Conservation (phyloP, 176 grass and related monocot genomes). For the Eleusine indica region DNA sequence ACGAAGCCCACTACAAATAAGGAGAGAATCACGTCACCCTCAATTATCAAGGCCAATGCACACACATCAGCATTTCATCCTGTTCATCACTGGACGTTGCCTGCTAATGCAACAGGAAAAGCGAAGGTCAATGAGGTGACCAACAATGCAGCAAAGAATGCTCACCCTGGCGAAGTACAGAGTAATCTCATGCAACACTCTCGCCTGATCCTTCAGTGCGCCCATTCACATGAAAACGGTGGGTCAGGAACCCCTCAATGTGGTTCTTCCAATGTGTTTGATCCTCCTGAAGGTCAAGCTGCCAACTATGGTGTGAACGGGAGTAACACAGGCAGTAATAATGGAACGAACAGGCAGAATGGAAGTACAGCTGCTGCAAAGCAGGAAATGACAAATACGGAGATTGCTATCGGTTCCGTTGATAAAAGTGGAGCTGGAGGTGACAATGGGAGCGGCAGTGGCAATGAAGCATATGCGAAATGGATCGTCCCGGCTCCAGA, state of each 20-base stretch:
- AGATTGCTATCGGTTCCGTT: constrained; percentile 44
- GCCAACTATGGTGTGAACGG: constrained; percentile 62
- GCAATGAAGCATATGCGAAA: constrained; percentile 54
- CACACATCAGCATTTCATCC: constrained; percentile 76
- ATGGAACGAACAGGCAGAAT: constrained; percentile 68
- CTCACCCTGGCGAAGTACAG: constrained; percentile 48
- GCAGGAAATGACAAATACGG: constrained; percentile 45
- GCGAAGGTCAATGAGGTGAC: constrained; percentile 32
- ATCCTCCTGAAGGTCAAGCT: constrained; percentile 65
- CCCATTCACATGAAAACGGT: constrained; percentile 25
- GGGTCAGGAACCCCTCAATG: constrained; percentile 36
- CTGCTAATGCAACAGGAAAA: constrained; percentile 37
- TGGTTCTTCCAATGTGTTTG: constrained; percentile 54
- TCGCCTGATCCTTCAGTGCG: constrained; percentile 45
- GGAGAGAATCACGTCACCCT: constrained; percentile 52
- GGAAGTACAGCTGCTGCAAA: constrained; percentile 48
- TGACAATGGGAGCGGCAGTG: constrained; percentile 47
- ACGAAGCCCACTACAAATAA: constrained; percentile 49
- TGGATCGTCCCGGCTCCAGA: background rate
- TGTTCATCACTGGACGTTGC: constrained; percentile 49
- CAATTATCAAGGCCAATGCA: constrained; percentile 52
- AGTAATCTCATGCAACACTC: constrained; percentile 57
- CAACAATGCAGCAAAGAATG: constrained; percentile 33
- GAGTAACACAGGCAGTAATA: constrained; percentile 77
- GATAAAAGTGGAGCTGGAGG: constrained; percentile 47